phyloP scores from a whole-genome alignment of 2,329 filamentous ascomycete genomes.

The Trichocomaceae sp. region DNA sequence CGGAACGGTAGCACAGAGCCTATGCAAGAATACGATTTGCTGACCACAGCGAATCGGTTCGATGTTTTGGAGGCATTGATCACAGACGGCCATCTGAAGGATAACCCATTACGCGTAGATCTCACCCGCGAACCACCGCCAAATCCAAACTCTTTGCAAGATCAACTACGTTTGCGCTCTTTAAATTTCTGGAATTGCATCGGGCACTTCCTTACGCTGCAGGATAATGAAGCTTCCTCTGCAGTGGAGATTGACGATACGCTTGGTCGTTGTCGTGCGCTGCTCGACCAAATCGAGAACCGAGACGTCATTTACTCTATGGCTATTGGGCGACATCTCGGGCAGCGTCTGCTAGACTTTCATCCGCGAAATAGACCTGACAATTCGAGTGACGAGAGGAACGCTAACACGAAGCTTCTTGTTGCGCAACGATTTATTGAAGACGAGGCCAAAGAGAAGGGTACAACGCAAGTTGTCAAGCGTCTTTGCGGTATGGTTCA shows the following conservation, averaged over 20 bases:
- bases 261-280: constrained; percentile 58
- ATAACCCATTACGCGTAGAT: constrained; percentile 42
- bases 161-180: constrained; percentile 54
- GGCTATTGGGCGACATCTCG: constrained; percentile 68
- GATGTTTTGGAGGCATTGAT: constrained; percentile 70
- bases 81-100: constrained; percentile 59
- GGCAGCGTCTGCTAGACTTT: constrained; percentile 56
- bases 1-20: constrained; percentile 26
- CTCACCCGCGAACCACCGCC: constrained; percentile 35
- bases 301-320: constrained; percentile 87
- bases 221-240: constrained; percentile 51
- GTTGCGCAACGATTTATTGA: constrained; percentile 65
- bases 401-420: constrained; percentile 59
- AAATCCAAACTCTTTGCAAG: constrained; percentile 34
- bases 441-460: constrained; percentile 58
- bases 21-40: constrained; percentile 49
- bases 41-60: constrained; percentile 63
- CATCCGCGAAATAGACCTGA: constrained; percentile 50
- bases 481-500: constrained; percentile 62
- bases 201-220: constrained; percentile 62
- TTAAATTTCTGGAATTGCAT: constrained; percentile 78
- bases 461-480: constrained; percentile 67
- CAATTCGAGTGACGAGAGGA: constrained; percentile 59
- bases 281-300: constrained; percentile 76
- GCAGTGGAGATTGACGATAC: constrained; percentile 58